Evolutionary conservation across 2,329 filamentous ascomycete species (phyloP).

Genomic region (Aspergillus sp.): DNA sequence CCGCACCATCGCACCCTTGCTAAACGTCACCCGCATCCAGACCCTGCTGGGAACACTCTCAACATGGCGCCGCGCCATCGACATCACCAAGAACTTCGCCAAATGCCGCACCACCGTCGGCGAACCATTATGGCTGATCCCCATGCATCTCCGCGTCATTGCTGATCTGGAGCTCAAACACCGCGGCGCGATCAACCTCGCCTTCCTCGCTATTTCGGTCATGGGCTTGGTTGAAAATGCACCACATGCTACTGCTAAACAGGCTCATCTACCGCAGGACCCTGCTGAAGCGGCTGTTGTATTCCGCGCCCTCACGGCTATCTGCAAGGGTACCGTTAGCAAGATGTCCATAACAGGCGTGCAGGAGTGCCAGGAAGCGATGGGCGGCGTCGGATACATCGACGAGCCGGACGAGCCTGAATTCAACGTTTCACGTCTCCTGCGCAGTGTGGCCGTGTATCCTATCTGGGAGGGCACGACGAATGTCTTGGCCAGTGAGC

Average conservation of each 20-base stretch:
- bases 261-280: constrained; percentile 28
- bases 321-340: constrained; percentile 36
- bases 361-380: constrained; percentile 40
- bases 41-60: constrained; percentile 41
- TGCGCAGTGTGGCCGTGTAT: constrained; percentile 59
- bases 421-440: constrained; percentile 66
- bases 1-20: constrained; percentile 65
- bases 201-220: constrained; percentile 34
- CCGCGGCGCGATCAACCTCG: constrained; percentile 37
- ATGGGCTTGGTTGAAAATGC: constrained; percentile 54
- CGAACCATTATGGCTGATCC: constrained; percentile 39
- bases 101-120: constrained; percentile 39
- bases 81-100: constrained; percentile 43
- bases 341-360: constrained; percentile 32
- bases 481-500: constrained; percentile 59
- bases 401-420: constrained; percentile 53
- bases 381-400: constrained; percentile 42
- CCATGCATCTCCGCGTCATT: constrained; percentile 42
- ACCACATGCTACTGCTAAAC: background rate
- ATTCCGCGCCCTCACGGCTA: constrained; percentile 30
- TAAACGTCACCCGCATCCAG: constrained; percentile 62
- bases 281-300: constrained; percentile 25
- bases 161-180: constrained; percentile 43
- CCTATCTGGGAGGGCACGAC: constrained; percentile 72
- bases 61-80: constrained; percentile 41